Conservation (phyloP, 1,284 basidiomycete species). For the Caloboletus firmus region DNA sequence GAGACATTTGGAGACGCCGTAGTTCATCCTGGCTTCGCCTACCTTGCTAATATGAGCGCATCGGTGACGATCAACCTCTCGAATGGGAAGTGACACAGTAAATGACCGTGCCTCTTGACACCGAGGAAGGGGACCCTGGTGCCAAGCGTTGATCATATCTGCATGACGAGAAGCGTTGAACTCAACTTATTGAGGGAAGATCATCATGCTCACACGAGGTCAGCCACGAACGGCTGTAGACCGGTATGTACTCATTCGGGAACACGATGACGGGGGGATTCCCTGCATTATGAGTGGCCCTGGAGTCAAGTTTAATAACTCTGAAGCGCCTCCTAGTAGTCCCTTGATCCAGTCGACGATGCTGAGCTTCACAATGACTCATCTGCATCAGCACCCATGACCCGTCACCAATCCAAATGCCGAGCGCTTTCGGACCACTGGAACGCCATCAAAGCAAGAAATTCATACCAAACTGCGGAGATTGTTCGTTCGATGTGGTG, state of each 20-base stretch:
- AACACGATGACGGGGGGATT: background rate
- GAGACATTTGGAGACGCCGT: background rate
- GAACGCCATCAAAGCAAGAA: background rate
- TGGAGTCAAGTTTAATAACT: no score
- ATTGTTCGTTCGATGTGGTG: conserved; percentile 3
- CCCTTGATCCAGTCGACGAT: background rate
- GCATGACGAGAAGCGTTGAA: background rate
- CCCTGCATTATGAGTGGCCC: no score
- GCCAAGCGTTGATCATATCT: background rate
- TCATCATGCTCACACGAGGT: background rate
- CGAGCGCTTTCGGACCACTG: background rate
- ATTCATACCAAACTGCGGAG: background rate
- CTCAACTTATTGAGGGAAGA: background rate
- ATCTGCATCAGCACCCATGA: background rate
- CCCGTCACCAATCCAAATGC: background rate
- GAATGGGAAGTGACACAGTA: background rate
- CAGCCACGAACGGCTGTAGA: background rate
- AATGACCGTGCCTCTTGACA: background rate
- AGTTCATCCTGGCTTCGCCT: background rate
- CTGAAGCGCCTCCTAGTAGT: background rate
- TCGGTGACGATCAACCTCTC: background rate
- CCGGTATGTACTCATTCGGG: background rate
- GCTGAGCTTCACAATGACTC: background rate
- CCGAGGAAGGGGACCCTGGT: background rate
- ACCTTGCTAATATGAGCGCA: background rate